A percentile compares a stretch with the other conserved stretches of the same genome.
Evolutionary conservation across 2,329 filamentous ascomycete genomes (phyloP).

Genomic region (Neonectria punicea): DNA sequence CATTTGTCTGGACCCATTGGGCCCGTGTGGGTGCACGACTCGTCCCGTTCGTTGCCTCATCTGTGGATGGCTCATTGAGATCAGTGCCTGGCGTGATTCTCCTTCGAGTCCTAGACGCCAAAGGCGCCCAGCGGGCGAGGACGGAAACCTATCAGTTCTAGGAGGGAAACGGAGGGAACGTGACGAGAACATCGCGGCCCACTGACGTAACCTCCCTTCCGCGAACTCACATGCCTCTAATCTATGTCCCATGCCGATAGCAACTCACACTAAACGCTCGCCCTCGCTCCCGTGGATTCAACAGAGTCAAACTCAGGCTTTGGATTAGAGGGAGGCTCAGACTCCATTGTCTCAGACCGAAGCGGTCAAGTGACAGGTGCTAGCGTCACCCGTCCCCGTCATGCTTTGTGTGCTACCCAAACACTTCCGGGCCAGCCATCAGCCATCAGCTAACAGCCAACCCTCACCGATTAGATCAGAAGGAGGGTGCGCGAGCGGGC

Average conservation of each 20-base stretch:
- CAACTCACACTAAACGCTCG: constrained; percentile 1
- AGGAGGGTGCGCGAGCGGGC: constrained; percentile 43
- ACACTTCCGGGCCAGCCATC: constrained; percentile 26
- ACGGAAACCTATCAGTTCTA: neutral
- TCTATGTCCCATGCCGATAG: neutral
- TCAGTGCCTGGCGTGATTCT: constrained; percentile 6
- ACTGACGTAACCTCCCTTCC: constrained; percentile 22
- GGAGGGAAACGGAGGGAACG: constrained; percentile 1
- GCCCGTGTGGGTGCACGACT: constrained; percentile 1
- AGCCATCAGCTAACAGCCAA: constrained; percentile 29
- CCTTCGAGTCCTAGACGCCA: neutral
- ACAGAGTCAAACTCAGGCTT: constrained; percentile 9
- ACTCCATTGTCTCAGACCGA: constrained; percentile 26
- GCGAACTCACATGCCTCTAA: constrained; percentile 13
- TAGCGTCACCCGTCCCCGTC: constrained; percentile 29
- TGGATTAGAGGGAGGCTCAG: constrained; percentile 21
- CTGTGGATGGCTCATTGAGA: neutral
- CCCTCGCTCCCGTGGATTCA: neutral
- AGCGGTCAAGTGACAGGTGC: constrained; percentile 27
- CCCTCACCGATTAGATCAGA: constrained; percentile 17
- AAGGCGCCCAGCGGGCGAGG: neutral
- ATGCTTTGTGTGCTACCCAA: constrained; percentile 20
- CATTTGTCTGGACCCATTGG: neutral
- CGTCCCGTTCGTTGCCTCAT: constrained; percentile 18
- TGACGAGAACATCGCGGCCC: constrained; percentile 7